Conservation (phyloP, 352 stramenopile species). For the Phytophthora fragariaefolia region DNA sequence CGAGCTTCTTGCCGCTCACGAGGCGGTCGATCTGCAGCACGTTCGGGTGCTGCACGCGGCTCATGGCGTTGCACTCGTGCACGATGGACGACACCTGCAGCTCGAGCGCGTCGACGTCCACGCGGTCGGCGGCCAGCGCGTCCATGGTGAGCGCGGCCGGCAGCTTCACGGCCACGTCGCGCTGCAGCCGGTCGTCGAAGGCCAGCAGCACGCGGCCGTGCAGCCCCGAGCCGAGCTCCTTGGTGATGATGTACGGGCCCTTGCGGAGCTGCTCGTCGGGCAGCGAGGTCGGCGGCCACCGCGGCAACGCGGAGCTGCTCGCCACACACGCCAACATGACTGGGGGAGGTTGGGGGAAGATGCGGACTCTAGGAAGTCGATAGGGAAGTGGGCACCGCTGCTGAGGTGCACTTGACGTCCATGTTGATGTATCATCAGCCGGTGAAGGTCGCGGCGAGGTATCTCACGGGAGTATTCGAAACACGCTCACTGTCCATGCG, state of each 20-base stretch:
- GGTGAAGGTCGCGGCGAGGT: conserved; percentile 30
- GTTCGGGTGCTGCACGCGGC: conserved; percentile 61
- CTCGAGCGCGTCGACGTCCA: conserved; percentile 53
- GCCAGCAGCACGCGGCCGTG: conserved; percentile 72
- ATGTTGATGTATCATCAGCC: conserved; percentile 33
- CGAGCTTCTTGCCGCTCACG: conserved; percentile 50
- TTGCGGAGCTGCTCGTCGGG: conserved; percentile 20
- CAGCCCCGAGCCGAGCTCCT: conserved; percentile 67
- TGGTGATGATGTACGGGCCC: conserved; percentile 57
- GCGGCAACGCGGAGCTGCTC: conserved; percentile 8
- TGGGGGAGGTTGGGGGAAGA: not conserved
- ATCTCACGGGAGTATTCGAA: conserved; percentile 29
- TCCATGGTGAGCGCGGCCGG: conserved; percentile 51
- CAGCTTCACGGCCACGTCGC: conserved; percentile 78
- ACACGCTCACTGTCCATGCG: conserved; percentile 29
- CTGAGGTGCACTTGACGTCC: not conserved
- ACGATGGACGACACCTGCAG: conserved; percentile 70
- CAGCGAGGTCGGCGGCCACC: not conserved
- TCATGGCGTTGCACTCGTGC: conserved; percentile 67
- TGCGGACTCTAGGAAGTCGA: conserved; percentile 6
- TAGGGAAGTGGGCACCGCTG: conserved; percentile 23
- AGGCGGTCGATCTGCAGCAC: conserved; percentile 55
- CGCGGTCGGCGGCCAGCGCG: conserved; percentile 11
- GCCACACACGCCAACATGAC: conserved; percentile 39
- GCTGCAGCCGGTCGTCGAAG: conserved; percentile 50